Evolutionary conservation across 371 early-diverging fungal species (phyloP).

Genomic region (Circinella umbellata): DNA sequence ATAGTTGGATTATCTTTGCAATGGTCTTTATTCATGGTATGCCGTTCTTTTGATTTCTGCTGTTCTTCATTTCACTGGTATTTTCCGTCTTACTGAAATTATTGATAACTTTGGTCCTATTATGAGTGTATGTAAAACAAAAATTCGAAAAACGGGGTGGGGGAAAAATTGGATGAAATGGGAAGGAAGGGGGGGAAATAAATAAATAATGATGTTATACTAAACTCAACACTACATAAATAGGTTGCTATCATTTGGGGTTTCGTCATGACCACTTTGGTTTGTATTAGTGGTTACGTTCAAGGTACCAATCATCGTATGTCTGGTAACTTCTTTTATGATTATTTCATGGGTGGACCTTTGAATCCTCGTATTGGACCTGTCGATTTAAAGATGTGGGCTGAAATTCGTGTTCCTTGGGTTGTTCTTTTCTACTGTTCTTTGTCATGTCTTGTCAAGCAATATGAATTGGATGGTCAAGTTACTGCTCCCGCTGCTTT

Average conservation of each 20-base stretch:
- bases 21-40: constrained; percentile 63
- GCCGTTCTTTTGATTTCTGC: constrained; percentile 48
- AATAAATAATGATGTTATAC: no score
- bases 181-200: no score
- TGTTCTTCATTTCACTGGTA: constrained; percentile 52
- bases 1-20: constrained; percentile 63
- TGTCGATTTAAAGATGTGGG: constrained; percentile 88
- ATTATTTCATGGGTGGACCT: constrained; percentile 76
- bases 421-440: constrained; percentile 72
- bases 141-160: neutral
- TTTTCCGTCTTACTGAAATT: constrained; percentile 59
- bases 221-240: neutral
- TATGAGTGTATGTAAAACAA: constrained; percentile 45
- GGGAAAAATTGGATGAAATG: neutral
- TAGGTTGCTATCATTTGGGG: constrained; percentile 59
- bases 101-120: constrained; percentile 67
- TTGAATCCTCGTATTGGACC: constrained; percentile 79
- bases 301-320: constrained; percentile 57
- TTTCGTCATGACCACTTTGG: constrained; percentile 51
- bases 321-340: constrained; percentile 81
- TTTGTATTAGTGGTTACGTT: constrained; percentile 40
- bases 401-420: constrained; percentile 82
- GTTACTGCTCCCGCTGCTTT: constrained; percentile 73
- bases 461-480: constrained; percentile 65
- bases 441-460: constrained; percentile 70